Evolutionary conservation across 2,329 filamentous ascomycete genomes (phyloP), one percentile per base, ranked within the genome.

Genomic region (Paecilomyces sp.): DNA sequence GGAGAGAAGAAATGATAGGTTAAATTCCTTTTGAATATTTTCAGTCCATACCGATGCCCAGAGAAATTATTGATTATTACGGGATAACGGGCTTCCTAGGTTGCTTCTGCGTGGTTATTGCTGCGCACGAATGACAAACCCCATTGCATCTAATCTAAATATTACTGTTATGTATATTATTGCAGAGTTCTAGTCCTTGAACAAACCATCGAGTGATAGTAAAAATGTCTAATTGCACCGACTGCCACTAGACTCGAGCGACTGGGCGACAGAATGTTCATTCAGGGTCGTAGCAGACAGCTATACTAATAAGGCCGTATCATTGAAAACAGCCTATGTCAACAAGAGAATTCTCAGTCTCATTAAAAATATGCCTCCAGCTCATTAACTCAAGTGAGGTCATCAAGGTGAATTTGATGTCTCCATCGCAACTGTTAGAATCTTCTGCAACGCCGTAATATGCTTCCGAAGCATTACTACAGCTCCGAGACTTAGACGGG

Each of bases 401-500:
- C 22, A 22, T 47, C n/a, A 47, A 8, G n/a, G 8, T 18, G n/a
- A 2, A 15, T 47, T 18, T 47, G 41, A 47, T 22, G 13, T 57
- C 12, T 58, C 31, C 18, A 15, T 34, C 11, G 52, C 50, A n/a
- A 51, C 58, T 18, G 58, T 8, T n/a, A 66, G 60, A n/a, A 71
- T 60, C 24, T 60, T 62, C 62, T 70, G 66, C 55, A 75, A 61
- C 22, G 65, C 65, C 12, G 58, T 59, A 6, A 74, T 36, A 55
- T 68, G 65, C 55, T 68, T 69, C 24, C 64, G 62, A 28, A 75
- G 58, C 67, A 74, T 71, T 22, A 73, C 68, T 30, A 68, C 64
- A 3, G 71, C 72, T 25, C 72, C 72, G 6, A 67, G 60, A 56
- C 71, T 74, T 33, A 75, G 63, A 28, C 70, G 71, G 34, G 62